Conservation (phyloP, 2,329 filamentous ascomycete species). For the Neofusicoccum laricinum region DNA sequence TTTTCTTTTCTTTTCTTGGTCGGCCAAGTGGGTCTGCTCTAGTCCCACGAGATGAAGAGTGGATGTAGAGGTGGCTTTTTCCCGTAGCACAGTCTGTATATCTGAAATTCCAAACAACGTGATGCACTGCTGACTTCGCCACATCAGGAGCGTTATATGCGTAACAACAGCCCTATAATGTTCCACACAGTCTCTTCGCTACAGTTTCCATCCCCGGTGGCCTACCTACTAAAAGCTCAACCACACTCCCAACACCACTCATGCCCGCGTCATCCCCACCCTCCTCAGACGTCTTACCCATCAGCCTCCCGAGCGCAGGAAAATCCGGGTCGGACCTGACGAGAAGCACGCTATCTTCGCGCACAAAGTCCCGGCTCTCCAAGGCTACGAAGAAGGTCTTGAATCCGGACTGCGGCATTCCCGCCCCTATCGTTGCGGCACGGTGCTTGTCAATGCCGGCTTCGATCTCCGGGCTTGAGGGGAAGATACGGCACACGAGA, state of each 20-base stretch:
- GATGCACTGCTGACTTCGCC: too few relatives aligned
- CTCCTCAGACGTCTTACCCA: neutral
- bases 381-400: neutral
- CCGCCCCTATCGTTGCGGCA: neutral
- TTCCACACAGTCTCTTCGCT: neutral
- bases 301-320: neutral
- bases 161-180: neutral
- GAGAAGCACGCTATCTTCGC: neutral
- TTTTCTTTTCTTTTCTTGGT: too few relatives aligned
- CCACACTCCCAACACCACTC: neutral
- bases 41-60: too few relatives aligned
- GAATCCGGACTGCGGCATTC: neutral
- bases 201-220: neutral
- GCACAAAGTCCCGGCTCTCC: neutral
- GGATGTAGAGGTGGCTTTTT: too few relatives aligned
- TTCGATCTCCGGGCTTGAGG: neutral
- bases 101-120: too few relatives aligned
- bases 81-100: too few relatives aligned
- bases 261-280: too few relatives aligned
- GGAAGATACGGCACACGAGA: neutral
- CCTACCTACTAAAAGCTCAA: neutral
- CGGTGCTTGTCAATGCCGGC: neutral
- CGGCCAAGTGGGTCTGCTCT: too few relatives aligned
- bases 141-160: too few relatives aligned
- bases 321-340: neutral